A percentile compares a stretch with the other conserved stretches of the same genome.
Conservation (phyloP, 345 rosid species). For the Sisymbrium irio region DNA sequence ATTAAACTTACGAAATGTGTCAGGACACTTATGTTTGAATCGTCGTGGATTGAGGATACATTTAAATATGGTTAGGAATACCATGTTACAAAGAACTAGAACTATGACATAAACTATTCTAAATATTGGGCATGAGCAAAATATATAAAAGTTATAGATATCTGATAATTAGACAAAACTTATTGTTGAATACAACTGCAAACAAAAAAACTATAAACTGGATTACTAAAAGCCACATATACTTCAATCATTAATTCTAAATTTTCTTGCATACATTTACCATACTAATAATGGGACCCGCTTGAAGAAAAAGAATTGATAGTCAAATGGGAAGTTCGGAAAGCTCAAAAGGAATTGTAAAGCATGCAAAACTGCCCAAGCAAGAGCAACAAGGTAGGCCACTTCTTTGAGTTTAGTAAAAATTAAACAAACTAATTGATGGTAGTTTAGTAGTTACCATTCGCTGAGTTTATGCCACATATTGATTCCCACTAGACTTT, state of each 20-base stretch:
- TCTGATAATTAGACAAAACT: no score
- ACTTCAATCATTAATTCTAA: no score
- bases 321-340: constrained; percentile 21
- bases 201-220: background rate
- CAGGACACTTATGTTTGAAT: background rate
- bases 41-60: background rate
- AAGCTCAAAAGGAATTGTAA: constrained; percentile 23
- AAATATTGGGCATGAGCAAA: background rate
- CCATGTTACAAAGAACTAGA: background rate
- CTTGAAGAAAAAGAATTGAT: background rate
- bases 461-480: background rate
- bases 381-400: constrained; percentile 8
- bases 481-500: background rate
- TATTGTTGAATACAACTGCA: background rate
- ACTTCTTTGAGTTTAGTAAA: background rate
- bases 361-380: constrained; percentile 17
- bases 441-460: background rate
- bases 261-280: no score
- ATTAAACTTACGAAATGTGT: background rate
- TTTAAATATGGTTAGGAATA: background rate
- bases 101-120: background rate
- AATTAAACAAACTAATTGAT: background rate
- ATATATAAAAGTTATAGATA: no score
- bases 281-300: background rate
- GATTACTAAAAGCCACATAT: background rate